Base-by-base conservation (phyloP, 495 filamentous ascomycete genomes). In the Cenococcum geophilum region DNA sequence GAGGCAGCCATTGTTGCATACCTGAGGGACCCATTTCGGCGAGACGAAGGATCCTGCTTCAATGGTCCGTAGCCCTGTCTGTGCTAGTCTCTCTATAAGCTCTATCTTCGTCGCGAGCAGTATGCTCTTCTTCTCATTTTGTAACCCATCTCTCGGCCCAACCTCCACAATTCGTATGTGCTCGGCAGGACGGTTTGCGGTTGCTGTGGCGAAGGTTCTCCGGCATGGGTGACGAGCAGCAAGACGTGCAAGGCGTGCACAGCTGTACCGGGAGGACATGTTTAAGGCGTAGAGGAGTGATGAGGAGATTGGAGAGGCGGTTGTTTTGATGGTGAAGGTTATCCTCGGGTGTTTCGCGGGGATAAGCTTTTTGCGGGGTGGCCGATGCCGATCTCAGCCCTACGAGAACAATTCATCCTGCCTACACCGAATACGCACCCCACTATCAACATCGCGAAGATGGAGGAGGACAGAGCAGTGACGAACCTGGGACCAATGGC, bases 11-110 rank as follows among this genome's bases (percentile, higher is more conserved):
- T 47, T 36, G 32, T 42, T 21, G 47, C 75, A 62, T 72, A 93
- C 91, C 82, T 96, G 95, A 27, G 93, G 93, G 21, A 97, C 91
- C 93, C 93, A 97, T 88, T 96, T 97, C 8, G 91, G 92, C 54
- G 88, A 82, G 8, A 97, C 92, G 72, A 98, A 98, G 2, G 90
- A 91, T 1, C 93, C 93, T 22, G 93, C 93, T 73, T 98, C 93
- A 63, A 98, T 96, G 48, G 86, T 88, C 4, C 79, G 81, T 21
- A 98, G 76, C 0, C 93, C 93, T 0, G 92, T 93, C 67, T 82
- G 83, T n/a, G 91, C 88, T 45, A 98, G 76, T 58, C 82, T 79
- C 64, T 85, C 77, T 53, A 97, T 87, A 58, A 97, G 74, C 62
- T 95, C 83, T 37, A 97, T 80, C 74, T 97, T 98, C 3, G 88